Percentiles rank a stretch among this genome's conserved stretches.
phyloP scores from a whole-genome alignment of 495 filamentous ascomycete genomes.

The Podospora pseudoanserina region DNA sequence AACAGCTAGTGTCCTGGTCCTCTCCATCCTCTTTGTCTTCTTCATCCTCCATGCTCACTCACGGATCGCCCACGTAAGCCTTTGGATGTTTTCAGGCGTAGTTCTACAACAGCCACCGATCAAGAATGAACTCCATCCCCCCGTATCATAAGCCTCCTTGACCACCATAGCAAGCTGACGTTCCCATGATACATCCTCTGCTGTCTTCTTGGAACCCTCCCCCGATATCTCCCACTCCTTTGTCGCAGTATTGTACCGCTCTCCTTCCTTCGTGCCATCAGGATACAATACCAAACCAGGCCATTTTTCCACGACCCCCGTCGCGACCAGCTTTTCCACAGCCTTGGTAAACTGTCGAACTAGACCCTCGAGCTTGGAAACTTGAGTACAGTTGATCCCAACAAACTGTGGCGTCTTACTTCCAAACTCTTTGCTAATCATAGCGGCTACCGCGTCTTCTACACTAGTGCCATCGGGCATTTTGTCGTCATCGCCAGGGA shows the following conservation, averaged over 20 bases:
- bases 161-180: constrained; percentile 53
- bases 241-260: constrained; percentile 59
- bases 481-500: constrained; percentile 43
- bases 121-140: constrained; percentile 49
- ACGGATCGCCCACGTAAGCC: too few relatives aligned
- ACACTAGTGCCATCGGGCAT: constrained; percentile 47
- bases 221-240: constrained; percentile 53
- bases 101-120: constrained; percentile 64
- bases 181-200: constrained; percentile 48
- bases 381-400: constrained; percentile 64
- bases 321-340: constrained; percentile 34
- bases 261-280: constrained; percentile 59
- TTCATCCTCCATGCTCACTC: too few relatives aligned
- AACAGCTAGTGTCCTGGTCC: too few relatives aligned
- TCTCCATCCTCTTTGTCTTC: too few relatives aligned
- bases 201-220: constrained; percentile 15
- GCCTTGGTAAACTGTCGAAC: constrained; percentile 45
- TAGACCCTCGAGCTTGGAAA: constrained; percentile 49
- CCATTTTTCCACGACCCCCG: constrained; percentile 30
- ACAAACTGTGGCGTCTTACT: constrained; percentile 52
- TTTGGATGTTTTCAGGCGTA: constrained; percentile 44
- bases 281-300: constrained; percentile 63
- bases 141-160: constrained; percentile 52
- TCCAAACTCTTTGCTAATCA: constrained; percentile 35
- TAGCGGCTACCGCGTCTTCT: constrained; percentile 43